Evolutionary conservation across 1,284 basidiomycete genomes (phyloP).

Genomic region (Moesziomyces sp.): DNA sequence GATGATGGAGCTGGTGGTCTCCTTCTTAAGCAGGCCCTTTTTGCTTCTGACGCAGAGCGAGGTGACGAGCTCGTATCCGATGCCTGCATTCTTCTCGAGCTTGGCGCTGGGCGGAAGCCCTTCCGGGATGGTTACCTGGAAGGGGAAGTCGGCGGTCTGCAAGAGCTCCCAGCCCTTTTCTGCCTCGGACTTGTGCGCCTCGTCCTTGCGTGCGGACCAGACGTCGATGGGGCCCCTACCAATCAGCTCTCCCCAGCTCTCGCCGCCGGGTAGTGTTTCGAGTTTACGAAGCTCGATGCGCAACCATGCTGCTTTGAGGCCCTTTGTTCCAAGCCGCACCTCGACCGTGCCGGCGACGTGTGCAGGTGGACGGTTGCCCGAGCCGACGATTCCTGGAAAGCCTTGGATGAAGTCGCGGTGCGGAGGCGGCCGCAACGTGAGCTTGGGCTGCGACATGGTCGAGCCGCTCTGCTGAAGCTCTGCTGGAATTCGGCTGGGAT

Average conservation of each 20-base stretch:
- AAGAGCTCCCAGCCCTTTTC: conserved; percentile 54
- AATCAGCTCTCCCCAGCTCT: conserved; percentile 66
- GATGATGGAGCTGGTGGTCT: conserved; percentile 54
- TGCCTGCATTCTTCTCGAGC: conserved; percentile 61
- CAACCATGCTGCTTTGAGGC: conserved; percentile 63
- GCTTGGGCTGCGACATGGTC: conserved; percentile 50
- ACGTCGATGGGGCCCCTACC: conserved; percentile 63
- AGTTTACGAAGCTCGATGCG: conserved; percentile 66
- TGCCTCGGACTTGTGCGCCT: conserved; percentile 38
- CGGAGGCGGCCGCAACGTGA: conserved; percentile 57
- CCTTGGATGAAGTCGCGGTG: conserved; percentile 64
- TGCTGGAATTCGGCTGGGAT: too few species aligned
- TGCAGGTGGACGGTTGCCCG: conserved; percentile 53
- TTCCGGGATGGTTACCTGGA: conserved; percentile 60
- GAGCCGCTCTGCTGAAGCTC: neutral
- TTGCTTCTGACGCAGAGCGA: conserved; percentile 58
- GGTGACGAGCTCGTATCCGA: conserved; percentile 64
- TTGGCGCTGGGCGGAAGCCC: conserved; percentile 61
- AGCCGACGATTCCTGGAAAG: conserved; percentile 61
- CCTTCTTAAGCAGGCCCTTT: conserved; percentile 53
- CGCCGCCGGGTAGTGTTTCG: conserved; percentile 61
- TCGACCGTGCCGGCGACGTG: conserved; percentile 62
- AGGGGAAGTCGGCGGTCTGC: conserved; percentile 56
- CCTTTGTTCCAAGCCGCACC: conserved; percentile 57
- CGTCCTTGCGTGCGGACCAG: conserved; percentile 51